These are phyloP conservation scores for Schizosaccharomyces octosporus DNA, from an alignment of 805 yeast genomes.

Conservation along the genomic window DNA sequence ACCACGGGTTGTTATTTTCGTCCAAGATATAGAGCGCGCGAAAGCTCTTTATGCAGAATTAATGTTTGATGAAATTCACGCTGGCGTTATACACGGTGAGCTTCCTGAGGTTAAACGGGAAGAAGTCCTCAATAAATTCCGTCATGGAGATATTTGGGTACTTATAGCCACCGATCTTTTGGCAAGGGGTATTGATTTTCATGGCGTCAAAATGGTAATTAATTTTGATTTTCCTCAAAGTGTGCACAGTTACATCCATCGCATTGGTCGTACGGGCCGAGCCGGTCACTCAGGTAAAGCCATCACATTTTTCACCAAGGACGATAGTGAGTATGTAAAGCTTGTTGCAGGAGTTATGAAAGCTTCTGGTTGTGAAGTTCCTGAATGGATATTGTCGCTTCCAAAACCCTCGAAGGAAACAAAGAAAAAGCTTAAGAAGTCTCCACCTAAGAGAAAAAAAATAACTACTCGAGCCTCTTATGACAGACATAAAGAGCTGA, in stretches of 20 bases:
- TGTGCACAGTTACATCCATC: constrained; percentile 85
- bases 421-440: constrained; percentile 33
- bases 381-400: constrained; percentile 60
- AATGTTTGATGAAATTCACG: constrained; percentile 71
- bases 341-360: constrained; percentile 86
- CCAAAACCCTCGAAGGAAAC: constrained; percentile 39
- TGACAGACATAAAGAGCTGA: not conserved
- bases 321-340: constrained; percentile 49
- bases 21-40: constrained; percentile 80
- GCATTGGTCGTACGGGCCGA: constrained; percentile 97
- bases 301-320: constrained; percentile 78
- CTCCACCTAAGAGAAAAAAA: constrained; percentile 35
- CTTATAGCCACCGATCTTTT: constrained; percentile 87
- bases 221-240: constrained; percentile 90
- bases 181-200: constrained; percentile 91
- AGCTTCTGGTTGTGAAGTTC: constrained; percentile 49
- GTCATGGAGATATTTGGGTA: constrained; percentile 83
- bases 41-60: constrained; percentile 86
- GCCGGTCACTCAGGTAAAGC: constrained; percentile 74
- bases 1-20: constrained; percentile 80
- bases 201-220: constrained; percentile 79
- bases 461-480: constrained; percentile 32
- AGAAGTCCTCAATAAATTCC: constrained; percentile 58
- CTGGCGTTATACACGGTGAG: constrained; percentile 90
- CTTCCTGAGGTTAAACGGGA: constrained; percentile 75